A percentile compares a stretch with the other conserved stretches of the same genome.
Conservation (phyloP, 768 basidiomycete species). For the Suillus ampliporus region DNA sequence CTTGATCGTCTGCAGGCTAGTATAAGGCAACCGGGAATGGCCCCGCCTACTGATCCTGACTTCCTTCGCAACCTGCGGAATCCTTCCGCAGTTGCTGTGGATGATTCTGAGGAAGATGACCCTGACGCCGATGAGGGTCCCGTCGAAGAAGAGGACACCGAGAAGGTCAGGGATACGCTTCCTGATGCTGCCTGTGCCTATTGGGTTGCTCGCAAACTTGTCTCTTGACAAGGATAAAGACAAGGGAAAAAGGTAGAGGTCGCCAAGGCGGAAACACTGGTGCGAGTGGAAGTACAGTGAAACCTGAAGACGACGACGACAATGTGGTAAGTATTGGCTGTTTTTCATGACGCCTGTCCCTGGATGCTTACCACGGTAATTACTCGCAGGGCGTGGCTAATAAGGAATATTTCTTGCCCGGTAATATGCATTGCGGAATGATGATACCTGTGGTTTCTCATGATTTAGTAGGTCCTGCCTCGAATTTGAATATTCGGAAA, state of each 20-base stretch:
- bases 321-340: slow-evolving; percentile 54
- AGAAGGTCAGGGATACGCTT: slow-evolving; percentile 54
- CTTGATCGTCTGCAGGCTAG: slow-evolving; percentile 71
- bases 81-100: slow-evolving; percentile 35
- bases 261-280: slow-evolving; percentile 29
- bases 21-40: slow-evolving; percentile 54
- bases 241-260: slow-evolving; percentile 45
- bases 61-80: slow-evolving; percentile 40
- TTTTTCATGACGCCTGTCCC: slow-evolving; percentile 1
- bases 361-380: slow-evolving; percentile 16
- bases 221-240: slow-evolving; percentile 62
- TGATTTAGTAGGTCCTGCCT: slow-evolving; percentile 61
- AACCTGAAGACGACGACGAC: slow-evolving; percentile 61
- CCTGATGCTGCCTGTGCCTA: slow-evolving; percentile 76
- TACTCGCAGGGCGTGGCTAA: slow-evolving; percentile 74
- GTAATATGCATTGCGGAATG: slow-evolving; percentile 40
- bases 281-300: slow-evolving; percentile 13
- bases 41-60: slow-evolving; percentile 33
- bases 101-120: slow-evolving; percentile 48
- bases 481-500: slow-evolving; percentile 71
- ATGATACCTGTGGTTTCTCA: not conserved
- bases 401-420: slow-evolving; percentile 80
- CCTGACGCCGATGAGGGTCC: slow-evolving; percentile 36
- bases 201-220: slow-evolving; percentile 77
- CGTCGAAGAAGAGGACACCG: slow-evolving; percentile 46